A percentile compares a stretch with the other conserved stretches of the same genome.
phyloP scores from a whole-genome alignment of 2,329 filamentous ascomycete genomes.

The Aureobasidium sp. region DNA sequence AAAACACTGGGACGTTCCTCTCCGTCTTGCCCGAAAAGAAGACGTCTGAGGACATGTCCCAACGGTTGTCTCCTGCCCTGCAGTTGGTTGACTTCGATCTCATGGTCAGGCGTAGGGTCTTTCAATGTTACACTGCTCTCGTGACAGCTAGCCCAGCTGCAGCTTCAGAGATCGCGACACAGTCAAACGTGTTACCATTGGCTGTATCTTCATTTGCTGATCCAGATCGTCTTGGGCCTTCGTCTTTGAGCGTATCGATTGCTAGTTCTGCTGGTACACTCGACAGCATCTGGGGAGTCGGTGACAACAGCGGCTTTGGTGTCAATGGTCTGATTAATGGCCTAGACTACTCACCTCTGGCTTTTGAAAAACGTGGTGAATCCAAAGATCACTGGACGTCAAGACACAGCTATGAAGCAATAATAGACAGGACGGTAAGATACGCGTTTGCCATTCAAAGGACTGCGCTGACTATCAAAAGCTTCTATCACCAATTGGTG shows the following conservation, averaged over 20 bases:
- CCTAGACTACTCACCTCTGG: conserved; percentile 63
- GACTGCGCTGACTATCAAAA: conserved; percentile 22
- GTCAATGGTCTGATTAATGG: conserved; percentile 78
- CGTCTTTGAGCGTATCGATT: conserved; percentile 81
- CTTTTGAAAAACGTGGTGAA: conserved; percentile 46
- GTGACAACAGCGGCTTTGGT: conserved; percentile 90
- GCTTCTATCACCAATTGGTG: conserved; percentile 60
- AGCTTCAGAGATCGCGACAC: conserved; percentile 75
- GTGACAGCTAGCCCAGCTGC: conserved; percentile 81
- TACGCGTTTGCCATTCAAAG: neutral
- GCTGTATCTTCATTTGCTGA: conserved; percentile 90
- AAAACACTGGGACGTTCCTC: conserved; percentile 88
- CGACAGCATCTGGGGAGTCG: conserved; percentile 90
- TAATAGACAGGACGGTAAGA: conserved; percentile 50
- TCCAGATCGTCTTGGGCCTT: conserved; percentile 78
- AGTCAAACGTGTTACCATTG: conserved; percentile 84
- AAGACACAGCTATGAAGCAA: conserved; percentile 54
- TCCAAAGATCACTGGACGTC: conserved; percentile 25
- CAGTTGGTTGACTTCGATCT: conserved; percentile 85
- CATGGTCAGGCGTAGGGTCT: conserved; percentile 85
- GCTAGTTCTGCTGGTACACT: conserved; percentile 84
- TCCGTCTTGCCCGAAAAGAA: conserved; percentile 77
- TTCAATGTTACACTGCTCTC: conserved; percentile 91
- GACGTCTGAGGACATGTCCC: conserved; percentile 75
- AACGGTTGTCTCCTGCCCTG: conserved; percentile 74